Percentiles rank a stretch among this genome's conserved stretches.
Conservation (phyloP, 768 basidiomycete species). For the Boletus tomentosulus region DNA sequence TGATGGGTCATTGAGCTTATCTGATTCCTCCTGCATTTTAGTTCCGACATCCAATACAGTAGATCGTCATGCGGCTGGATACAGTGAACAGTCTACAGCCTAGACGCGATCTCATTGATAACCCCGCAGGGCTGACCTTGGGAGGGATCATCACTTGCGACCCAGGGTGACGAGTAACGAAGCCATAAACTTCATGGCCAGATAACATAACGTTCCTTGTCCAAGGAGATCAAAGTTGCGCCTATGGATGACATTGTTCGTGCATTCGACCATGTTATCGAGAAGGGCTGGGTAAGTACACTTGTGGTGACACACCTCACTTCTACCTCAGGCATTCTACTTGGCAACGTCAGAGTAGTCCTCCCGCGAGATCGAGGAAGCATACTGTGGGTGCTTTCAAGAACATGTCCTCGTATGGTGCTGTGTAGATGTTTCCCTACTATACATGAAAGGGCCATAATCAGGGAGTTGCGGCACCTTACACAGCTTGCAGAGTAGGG, state of each 20-base stretch:
- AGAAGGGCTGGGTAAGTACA: slow-evolving; percentile 39
- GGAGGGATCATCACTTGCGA: slow-evolving; percentile 47
- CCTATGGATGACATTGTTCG: slow-evolving; percentile 55
- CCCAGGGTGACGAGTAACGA: slow-evolving; percentile 32
- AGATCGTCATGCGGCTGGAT: no score
- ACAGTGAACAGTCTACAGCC: no score
- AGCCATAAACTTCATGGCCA: neutral
- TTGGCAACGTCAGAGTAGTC: slow-evolving; percentile 58
- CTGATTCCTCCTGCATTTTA: no score
- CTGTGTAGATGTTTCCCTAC: no score
- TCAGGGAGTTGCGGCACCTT: slow-evolving; percentile 46
- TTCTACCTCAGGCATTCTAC: slow-evolving; percentile 31
- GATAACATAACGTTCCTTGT: neutral
- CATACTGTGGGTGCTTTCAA: slow-evolving; percentile 27
- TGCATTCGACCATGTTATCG: slow-evolving; percentile 53
- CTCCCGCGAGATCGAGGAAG: slow-evolving; percentile 45
- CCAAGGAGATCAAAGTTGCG: slow-evolving; percentile 47
- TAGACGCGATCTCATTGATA: no score
- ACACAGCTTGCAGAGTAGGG: slow-evolving; percentile 40
- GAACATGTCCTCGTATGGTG: neutral
- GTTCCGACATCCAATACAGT: no score
- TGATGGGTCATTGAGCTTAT: no score
- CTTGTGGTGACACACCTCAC: neutral
- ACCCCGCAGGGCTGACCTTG: slow-evolving; percentile 39
- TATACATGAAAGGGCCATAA: slow-evolving; percentile 1